Evolutionary conservation across 2,329 filamentous ascomycete genomes (phyloP), one percentile per base, ranked within the genome.

Genomic region (Plenodomus tracheiphilus): DNA sequence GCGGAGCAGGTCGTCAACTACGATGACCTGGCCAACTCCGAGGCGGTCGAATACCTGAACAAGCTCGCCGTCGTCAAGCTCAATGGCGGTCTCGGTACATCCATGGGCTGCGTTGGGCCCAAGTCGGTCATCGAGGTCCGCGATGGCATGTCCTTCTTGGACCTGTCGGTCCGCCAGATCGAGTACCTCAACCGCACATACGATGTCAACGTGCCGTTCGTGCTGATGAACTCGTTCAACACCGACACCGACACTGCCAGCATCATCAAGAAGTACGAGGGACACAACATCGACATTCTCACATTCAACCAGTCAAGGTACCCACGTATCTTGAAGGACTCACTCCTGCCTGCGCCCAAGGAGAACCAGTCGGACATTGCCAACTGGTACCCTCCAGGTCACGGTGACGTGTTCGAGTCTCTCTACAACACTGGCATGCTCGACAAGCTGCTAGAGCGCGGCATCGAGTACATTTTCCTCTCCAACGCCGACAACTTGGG

Each of bases 211-310:
- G 94, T 99, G 28, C 94, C 94, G 41, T 97, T 99, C 77, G 86
- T 99, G 63, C 87, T 99, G 66, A 99, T 99, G 94, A 99, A 99
- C 87, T 97, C 94, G 47, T 99, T 99, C 89, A 99, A 99, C 85
- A 99, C 94, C 74, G 92, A 99, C 75, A 85, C 93, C 68, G 94
- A 99, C 73, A 99, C 94, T 43, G 91, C 92, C 56, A 91, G 91
- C 77, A 99, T 99, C 79, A 99, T 99, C 82, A 99, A 99, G 86
- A 99, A 99, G 83, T 99, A 97, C 79, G 93, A 99, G 81, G 94
- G 94, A 59, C 94, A 99, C 85, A 97, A 97, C 75, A 95, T 99
- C 71, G 94, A 99, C 74, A 97, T 99, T 75, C 83, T 97, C 74
- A 97, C 94, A 74, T 99, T 99, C 87, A 99, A 99, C 84, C 94